Evolutionary conservation across 192 early-diverging fungal genomes (phyloP).

Genomic region (Backusella tarrabulga): DNA sequence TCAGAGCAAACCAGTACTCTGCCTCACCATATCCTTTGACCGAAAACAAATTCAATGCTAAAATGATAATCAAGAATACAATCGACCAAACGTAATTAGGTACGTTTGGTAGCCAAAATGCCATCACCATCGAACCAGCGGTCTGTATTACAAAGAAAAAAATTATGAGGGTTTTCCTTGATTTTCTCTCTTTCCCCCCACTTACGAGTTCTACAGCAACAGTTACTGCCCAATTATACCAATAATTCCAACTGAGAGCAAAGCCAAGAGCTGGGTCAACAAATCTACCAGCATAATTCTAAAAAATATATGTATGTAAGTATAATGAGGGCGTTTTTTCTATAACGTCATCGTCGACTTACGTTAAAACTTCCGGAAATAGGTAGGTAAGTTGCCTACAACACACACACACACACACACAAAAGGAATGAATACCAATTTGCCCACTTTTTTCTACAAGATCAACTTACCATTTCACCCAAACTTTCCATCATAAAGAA

Average conservation of each 20-base stretch:
- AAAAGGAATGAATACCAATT: not conserved
- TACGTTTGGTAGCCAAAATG: constrained; percentile 52
- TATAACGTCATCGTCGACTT: too few relatives aligned
- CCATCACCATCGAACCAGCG: constrained; percentile 79
- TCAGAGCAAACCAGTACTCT: constrained; percentile 82
- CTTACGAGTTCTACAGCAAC: constrained; percentile 29
- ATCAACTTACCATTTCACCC: constrained; percentile 70
- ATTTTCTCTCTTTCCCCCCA: not conserved
- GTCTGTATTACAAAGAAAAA: constrained; percentile 52
- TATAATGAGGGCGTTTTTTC: too few relatives aligned
- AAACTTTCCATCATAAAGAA: constrained; percentile 76
- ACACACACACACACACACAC: not conserved
- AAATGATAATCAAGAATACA: constrained; percentile 62
- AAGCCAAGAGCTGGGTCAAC: constrained; percentile 85
- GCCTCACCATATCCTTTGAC: constrained; percentile 85
- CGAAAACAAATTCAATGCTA: constrained; percentile 68
- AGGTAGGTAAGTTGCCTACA: constrained; percentile 71
- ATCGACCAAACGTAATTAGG: constrained; percentile 43
- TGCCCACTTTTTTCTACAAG: not conserved
- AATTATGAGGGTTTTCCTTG: constrained; percentile 38
- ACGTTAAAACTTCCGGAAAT: constrained; percentile 77
- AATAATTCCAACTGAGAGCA: constrained; percentile 66
- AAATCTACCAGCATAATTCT: constrained; percentile 71
- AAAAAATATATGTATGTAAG: too few relatives aligned
- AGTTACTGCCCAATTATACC: constrained; percentile 37